These are phyloP conservation scores for Alternaria rosae DNA, from an alignment of 2,329 filamentous ascomycete species.

Conservation along the genomic window DNA sequence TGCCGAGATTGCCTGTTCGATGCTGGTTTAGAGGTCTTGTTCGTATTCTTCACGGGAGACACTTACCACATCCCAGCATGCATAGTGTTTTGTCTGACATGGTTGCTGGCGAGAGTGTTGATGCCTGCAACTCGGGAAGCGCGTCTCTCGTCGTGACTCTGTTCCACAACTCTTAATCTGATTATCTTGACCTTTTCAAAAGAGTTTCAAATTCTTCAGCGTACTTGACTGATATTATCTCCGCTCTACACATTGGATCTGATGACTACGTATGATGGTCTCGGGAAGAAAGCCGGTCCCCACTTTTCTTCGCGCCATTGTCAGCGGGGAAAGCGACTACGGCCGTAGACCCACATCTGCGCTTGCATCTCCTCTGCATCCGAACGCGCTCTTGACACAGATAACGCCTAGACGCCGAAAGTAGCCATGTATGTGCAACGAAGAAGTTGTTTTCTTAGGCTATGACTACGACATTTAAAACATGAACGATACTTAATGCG, in stretches of 20 bases:
- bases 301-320: not conserved
- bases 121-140: not conserved
- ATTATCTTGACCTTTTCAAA: no score
- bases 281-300: conserved; percentile 10
- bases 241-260: not conserved
- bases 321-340: conserved; percentile 7
- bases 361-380: conserved; percentile 1
- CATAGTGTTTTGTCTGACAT: conserved; percentile 30
- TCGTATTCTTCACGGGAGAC: rapidly evolving
- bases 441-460: not conserved
- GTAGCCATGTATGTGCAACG: not conserved
- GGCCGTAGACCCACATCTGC: conserved; percentile 7
- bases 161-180: no score
- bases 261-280: not conserved
- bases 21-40: not conserved
- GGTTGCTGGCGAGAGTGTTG: not conserved
- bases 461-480: not conserved
- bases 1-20: not conserved
- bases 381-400: not conserved
- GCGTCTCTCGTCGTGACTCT: no score
- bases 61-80: conserved; percentile 42
- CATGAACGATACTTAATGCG: not conserved
- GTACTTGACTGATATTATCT: no score
- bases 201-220: no score
- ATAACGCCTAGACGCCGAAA: not conserved